These are phyloP conservation scores for Psilocybe cubensis DNA, from an alignment of 768 basidiomycete species.

Conservation along the genomic window DNA sequence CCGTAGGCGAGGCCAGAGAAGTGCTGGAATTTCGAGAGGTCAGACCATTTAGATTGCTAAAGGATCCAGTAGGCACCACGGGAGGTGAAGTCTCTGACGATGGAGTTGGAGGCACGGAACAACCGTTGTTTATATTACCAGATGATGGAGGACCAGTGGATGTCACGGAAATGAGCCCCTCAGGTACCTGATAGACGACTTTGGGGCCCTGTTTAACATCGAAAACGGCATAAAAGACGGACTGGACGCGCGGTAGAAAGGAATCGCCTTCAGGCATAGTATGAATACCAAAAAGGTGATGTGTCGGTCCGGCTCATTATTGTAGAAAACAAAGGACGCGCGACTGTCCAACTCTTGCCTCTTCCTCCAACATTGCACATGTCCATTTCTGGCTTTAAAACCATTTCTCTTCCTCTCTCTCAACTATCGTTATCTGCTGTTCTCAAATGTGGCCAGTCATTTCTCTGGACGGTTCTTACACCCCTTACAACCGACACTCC, in stretches of 20 bases:
- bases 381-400: slow-evolving; percentile 35
- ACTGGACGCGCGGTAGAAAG: slow-evolving; percentile 79
- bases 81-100: slow-evolving; percentile 35
- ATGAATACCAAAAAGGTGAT: neutral
- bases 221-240: slow-evolving; percentile 94
- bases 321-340: slow-evolving; percentile 6
- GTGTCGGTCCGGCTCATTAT: neutral
- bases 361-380: slow-evolving; percentile 19
- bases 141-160: slow-evolving; percentile 31
- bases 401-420: slow-evolving; percentile 59
- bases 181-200: slow-evolving; percentile 93
- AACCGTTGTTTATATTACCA: slow-evolving; percentile 21
- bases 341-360: slow-evolving; percentile 6
- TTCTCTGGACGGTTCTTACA: slow-evolving; percentile 73
- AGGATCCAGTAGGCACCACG: slow-evolving; percentile 8
- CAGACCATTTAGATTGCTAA: slow-evolving; percentile 27
- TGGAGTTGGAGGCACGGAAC: slow-evolving; percentile 43
- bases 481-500: slow-evolving; percentile 9
- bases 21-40: slow-evolving; percentile 57
- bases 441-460: slow-evolving; percentile 83
- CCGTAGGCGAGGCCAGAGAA: slow-evolving; percentile 50
- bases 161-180: slow-evolving; percentile 73
- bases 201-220: slow-evolving; percentile 85
- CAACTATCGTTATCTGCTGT: slow-evolving; percentile 83
- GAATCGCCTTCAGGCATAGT: slow-evolving; percentile 54